phyloP scores from a whole-genome alignment of 306 rosid genomes.

The Ochetophila trinervis region DNA sequence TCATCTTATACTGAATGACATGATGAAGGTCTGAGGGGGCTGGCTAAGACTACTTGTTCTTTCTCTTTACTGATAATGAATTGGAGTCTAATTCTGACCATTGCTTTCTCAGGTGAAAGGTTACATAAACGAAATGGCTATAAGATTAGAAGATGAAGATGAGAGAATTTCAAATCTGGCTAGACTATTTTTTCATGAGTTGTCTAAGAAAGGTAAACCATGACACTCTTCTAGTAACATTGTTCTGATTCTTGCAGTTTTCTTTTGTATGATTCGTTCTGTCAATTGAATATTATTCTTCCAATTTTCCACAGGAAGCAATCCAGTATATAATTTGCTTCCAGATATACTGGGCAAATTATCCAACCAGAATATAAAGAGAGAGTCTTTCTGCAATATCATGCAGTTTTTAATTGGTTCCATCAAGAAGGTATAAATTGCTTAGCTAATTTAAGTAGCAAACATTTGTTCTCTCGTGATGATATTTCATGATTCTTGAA shows the following conservation, averaged over 20 bases:
- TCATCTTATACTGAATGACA: slow-evolving; percentile 92
- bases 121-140: slow-evolving; percentile 84
- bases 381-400: slow-evolving; percentile 80
- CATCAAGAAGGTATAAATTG: slow-evolving; percentile 70
- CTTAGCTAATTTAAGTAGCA: slow-evolving; percentile 13
- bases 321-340: slow-evolving; percentile 91
- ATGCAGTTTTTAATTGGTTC: slow-evolving; percentile 96
- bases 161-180: slow-evolving; percentile 89
- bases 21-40: slow-evolving; percentile 79
- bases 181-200: slow-evolving; percentile 76
- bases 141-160: slow-evolving; percentile 83
- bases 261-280: background rate
- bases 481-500: slow-evolving; percentile 26
- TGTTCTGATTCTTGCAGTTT: slow-evolving; percentile 25
- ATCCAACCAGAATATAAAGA: slow-evolving; percentile 65
- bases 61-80: slow-evolving; percentile 18
- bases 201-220: slow-evolving; percentile 79
- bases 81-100: slow-evolving; percentile 28
- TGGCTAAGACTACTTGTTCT: slow-evolving; percentile 16
- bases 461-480: slow-evolving; percentile 10
- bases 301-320: slow-evolving; percentile 59
- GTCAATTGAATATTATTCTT: slow-evolving; percentile 5
- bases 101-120: slow-evolving; percentile 76
- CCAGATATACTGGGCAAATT: slow-evolving; percentile 94
- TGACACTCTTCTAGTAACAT: background rate